Percentiles rank a stretch among this genome's conserved stretches.
phyloP scores from a whole-genome alignment of 805 yeast species.

The Yarrowia osloensis region DNA sequence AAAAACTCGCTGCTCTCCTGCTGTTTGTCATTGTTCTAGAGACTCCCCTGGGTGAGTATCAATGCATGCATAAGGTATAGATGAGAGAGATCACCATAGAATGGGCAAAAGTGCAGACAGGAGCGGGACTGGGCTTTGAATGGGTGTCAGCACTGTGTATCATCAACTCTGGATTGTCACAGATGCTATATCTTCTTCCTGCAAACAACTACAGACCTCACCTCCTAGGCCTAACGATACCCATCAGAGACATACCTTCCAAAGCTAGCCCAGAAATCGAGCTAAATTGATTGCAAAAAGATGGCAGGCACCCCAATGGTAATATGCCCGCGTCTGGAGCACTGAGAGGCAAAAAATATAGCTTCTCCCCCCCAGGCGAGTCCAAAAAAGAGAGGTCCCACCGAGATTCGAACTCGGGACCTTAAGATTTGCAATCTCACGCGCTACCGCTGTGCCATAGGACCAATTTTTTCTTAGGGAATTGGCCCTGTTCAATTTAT shows the following conservation, averaged over 20 bases:
- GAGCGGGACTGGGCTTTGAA: not conserved
- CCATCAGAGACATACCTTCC: too few relatives aligned
- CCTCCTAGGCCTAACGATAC: not conserved
- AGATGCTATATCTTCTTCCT: too few relatives aligned
- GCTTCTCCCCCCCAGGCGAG: too few relatives aligned
- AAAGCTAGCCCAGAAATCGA: too few relatives aligned
- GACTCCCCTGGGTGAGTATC: not conserved
- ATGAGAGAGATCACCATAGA: not conserved
- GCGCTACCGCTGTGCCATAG: conserved; percentile 31
- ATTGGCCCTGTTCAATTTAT: conserved; percentile 1
- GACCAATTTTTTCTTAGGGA: not conserved
- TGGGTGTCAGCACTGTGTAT: too few relatives aligned
- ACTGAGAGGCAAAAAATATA: not conserved
- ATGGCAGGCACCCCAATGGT: too few relatives aligned
- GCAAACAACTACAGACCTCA: not conserved
- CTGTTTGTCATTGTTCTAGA: not conserved
- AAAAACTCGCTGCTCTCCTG: too few relatives aligned
- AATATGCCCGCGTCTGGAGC: too few relatives aligned
- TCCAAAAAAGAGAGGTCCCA: conserved; percentile 22
- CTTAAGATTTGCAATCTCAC: conserved; percentile 30
- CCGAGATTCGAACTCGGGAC: conserved; percentile 31
- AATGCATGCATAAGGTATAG: not conserved
- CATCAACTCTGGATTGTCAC: too few relatives aligned
- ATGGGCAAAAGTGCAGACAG: not conserved
- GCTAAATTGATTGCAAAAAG: not conserved